Conservation (phyloP, 805 yeast species). For the Myxozyma sirexii region DNA sequence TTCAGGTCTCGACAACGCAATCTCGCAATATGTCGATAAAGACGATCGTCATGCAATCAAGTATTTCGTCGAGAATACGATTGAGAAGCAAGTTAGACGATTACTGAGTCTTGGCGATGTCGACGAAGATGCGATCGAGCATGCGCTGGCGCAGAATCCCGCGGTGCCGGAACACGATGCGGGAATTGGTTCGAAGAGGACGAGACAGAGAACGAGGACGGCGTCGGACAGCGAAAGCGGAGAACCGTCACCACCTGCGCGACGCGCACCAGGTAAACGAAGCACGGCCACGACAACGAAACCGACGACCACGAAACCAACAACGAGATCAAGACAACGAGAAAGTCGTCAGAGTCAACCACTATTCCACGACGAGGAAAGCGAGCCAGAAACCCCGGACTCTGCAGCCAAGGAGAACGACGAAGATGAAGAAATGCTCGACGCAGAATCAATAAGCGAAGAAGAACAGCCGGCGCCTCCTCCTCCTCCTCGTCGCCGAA, state of each 20-base stretch:
- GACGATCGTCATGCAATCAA: slow-evolving; percentile 77
- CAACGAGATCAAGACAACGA: too few relatives aligned
- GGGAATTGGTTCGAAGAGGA: not conserved
- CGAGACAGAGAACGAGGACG: not conserved
- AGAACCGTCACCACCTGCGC: not conserved
- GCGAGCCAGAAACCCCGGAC: not conserved
- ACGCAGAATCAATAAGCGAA: not conserved
- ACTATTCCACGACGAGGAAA: not conserved
- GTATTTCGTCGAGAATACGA: slow-evolving; percentile 42
- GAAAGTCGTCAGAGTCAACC: slow-evolving; percentile 1
- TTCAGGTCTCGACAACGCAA: slow-evolving; percentile 70
- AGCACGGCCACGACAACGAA: not conserved
- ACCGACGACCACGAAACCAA: not conserved
- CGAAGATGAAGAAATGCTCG: not conserved
- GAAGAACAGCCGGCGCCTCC: too few relatives aligned
- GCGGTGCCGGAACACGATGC: slow-evolving; percentile 5
- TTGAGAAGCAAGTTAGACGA: slow-evolving; percentile 37
- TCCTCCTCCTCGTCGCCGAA: too few relatives aligned
- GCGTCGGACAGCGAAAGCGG: not conserved
- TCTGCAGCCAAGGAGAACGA: not conserved
- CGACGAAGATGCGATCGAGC: slow-evolving; percentile 34
- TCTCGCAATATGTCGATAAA: slow-evolving; percentile 71
- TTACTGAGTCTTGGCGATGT: slow-evolving; percentile 36
- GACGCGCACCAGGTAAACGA: not conserved
- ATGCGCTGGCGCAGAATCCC: slow-evolving; percentile 10